These are phyloP conservation scores for Emydomyces testavorans DNA, from an alignment of 2,329 filamentous ascomycete genomes.

Conservation along the genomic window DNA sequence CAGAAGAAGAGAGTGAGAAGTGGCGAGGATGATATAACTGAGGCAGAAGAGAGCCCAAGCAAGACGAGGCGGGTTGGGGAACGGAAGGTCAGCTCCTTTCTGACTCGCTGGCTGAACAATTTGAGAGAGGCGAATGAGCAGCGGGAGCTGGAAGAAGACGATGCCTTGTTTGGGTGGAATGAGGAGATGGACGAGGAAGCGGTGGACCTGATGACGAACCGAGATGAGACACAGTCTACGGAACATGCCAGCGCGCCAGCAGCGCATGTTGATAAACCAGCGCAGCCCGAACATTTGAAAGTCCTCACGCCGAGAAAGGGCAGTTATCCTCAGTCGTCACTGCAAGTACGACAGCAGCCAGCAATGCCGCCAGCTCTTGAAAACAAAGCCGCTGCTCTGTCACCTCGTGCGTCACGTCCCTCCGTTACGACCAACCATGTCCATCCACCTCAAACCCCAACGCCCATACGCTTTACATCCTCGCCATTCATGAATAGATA, in stretches of 20 bases:
- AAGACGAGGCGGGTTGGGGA: neutral
- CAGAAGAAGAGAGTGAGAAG: neutral
- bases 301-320: neutral
- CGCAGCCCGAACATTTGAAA: neutral
- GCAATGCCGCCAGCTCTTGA: neutral
- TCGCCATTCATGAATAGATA: slow-evolving; percentile 19
- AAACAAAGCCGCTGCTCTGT: neutral
- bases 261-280: neutral
- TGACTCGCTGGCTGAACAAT: neutral
- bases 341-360: neutral
- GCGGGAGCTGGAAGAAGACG: neutral
- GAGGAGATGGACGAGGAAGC: slow-evolving; percentile 3
- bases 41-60: neutral
- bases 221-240: neutral
- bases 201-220: neutral
- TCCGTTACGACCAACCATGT: neutral
- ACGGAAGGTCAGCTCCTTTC: neutral
- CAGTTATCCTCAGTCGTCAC: neutral
- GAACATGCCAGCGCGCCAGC: neutral
- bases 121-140: neutral
- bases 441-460: slow-evolving; percentile 3
- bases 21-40: neutral
- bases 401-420: neutral
- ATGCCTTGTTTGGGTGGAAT: neutral
- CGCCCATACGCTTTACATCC: slow-evolving; percentile 17